phyloP scores from a whole-genome alignment of 2,329 filamentous ascomycete genomes.

The Arachnomyces sp. region DNA sequence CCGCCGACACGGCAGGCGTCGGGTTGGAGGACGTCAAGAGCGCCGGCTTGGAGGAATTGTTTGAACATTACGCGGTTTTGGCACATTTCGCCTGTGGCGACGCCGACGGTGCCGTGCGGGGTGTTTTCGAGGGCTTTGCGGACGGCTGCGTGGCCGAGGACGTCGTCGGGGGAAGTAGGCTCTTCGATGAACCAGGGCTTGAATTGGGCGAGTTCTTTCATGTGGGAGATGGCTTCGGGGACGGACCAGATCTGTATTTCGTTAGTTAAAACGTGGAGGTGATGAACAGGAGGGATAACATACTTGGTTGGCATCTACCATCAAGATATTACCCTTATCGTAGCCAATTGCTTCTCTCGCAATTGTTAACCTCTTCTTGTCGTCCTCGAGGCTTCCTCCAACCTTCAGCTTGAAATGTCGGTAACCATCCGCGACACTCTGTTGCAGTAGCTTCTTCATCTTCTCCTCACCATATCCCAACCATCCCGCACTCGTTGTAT shows the following conservation, averaged over 20 bases:
- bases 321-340: slow-evolving; percentile 74
- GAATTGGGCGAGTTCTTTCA: slow-evolving; percentile 73
- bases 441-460: slow-evolving; percentile 65
- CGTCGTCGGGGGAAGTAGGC: slow-evolving; percentile 82
- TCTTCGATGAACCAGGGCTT: slow-evolving; percentile 88
- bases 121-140: slow-evolving; percentile 62
- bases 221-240: slow-evolving; percentile 79
- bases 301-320: slow-evolving; percentile 88
- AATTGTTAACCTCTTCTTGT: slow-evolving; percentile 62
- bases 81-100: slow-evolving; percentile 91
- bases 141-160: slow-evolving; percentile 79
- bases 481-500: slow-evolving; percentile 87
- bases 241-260: slow-evolving; percentile 64
- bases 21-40: slow-evolving; percentile 82
- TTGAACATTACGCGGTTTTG: slow-evolving; percentile 94
- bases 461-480: slow-evolving; percentile 84
- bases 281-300: slow-evolving; percentile 6
- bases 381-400: slow-evolving; percentile 63
- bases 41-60: slow-evolving; percentile 71
- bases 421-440: slow-evolving; percentile 72
- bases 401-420: slow-evolving; percentile 89
- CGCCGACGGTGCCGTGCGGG: slow-evolving; percentile 59
- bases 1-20: slow-evolving; percentile 85
- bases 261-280: slow-evolving; percentile 2
- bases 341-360: slow-evolving; percentile 74